These are phyloP conservation scores for Suillus americanus DNA, from an alignment of 768 basidiomycete species.

Conservation along the genomic window DNA sequence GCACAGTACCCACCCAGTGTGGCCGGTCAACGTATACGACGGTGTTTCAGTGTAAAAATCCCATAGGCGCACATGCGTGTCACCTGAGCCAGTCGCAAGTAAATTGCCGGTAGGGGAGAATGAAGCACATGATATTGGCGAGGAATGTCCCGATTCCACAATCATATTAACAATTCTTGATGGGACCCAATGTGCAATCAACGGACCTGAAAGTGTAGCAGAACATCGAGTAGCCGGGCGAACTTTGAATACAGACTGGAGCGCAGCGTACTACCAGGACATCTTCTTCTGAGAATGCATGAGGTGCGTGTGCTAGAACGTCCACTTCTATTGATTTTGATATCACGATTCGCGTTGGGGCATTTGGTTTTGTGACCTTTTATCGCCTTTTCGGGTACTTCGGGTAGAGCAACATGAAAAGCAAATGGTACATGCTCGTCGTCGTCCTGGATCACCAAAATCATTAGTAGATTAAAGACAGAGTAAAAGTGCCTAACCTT, in stretches of 20 bases:
- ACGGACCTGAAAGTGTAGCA: slow-evolving; percentile 80
- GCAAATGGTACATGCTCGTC: slow-evolving; percentile 92
- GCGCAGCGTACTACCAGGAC: slow-evolving; percentile 87
- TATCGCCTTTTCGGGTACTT: no score
- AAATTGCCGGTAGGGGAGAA: slow-evolving; percentile 92
- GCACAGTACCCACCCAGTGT: slow-evolving; percentile 95
- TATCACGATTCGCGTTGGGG: slow-evolving; percentile 79
- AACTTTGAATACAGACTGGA: slow-evolving; percentile 94
- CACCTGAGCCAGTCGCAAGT: slow-evolving; percentile 94
- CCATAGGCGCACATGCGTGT: slow-evolving; percentile 92
- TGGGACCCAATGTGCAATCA: slow-evolving; percentile 5
- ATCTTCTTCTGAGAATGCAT: slow-evolving; percentile 80
- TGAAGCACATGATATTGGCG: slow-evolving; percentile 91
- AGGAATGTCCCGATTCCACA: slow-evolving; percentile 68
- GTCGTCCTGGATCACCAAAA: slow-evolving; percentile 30
- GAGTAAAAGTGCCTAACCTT: slow-evolving; percentile 47
- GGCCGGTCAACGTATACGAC: slow-evolving; percentile 81
- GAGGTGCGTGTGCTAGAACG: slow-evolving; percentile 70
- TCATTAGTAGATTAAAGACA: not conserved
- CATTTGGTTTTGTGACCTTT: slow-evolving; percentile 43
- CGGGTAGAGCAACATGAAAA: slow-evolving; percentile 81
- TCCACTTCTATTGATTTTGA: slow-evolving; percentile 83
- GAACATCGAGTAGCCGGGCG: slow-evolving; percentile 93
- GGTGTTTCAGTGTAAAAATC: slow-evolving; percentile 92
- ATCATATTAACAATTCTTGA: slow-evolving; percentile 11